phyloP scores from a whole-genome alignment of 2,329 filamentous ascomycete species.

The Paracoccidioides brasiliensis region DNA sequence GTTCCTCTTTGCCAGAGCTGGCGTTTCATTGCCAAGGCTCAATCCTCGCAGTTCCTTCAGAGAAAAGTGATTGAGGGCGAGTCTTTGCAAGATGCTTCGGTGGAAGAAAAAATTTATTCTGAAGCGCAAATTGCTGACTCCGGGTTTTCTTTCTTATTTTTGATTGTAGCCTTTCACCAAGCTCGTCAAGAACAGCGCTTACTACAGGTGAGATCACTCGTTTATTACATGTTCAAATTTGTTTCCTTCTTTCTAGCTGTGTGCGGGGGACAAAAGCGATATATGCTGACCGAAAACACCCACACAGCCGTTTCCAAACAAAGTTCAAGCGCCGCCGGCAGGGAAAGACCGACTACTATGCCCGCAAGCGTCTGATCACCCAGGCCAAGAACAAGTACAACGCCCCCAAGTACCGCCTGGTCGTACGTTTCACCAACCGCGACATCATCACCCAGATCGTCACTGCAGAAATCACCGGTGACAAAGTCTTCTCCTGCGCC shows the following conservation, averaged over 20 bases:
- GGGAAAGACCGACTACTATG: conserved; percentile 99
- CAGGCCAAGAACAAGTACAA: conserved; percentile 99
- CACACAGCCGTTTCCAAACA: conserved; percentile 83
- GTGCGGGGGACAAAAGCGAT: not conserved
- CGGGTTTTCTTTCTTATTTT: conserved; percentile 37
- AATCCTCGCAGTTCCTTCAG: conserved; percentile 10
- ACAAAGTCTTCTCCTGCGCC: conserved; percentile 88
- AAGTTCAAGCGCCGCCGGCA: conserved; percentile 96
- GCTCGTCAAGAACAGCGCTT: conserved; percentile 92
- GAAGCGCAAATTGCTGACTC: conserved; percentile 99
- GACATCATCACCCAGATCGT: conserved; percentile 99
- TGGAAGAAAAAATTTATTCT: conserved; percentile 45
- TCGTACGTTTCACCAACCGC: conserved; percentile 98
- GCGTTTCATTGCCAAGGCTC: conserved; percentile 7
- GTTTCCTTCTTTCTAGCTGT: not conserved
- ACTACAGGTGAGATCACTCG: conserved; percentile 73
- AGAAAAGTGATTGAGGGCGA: conserved; percentile 32
- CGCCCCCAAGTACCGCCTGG: conserved; percentile 98
- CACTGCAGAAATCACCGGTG: conserved; percentile 86
- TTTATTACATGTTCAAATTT: not conserved
- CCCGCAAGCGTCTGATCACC: conserved; percentile 97
- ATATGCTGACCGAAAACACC: not conserved
- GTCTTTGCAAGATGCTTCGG: conserved; percentile 99
- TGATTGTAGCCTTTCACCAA: conserved; percentile 68
- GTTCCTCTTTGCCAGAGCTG: conserved; percentile 18